Base-by-base conservation (phyloP, 768 basidiomycete genomes). In the Melanogaster broomeanus region DNA sequence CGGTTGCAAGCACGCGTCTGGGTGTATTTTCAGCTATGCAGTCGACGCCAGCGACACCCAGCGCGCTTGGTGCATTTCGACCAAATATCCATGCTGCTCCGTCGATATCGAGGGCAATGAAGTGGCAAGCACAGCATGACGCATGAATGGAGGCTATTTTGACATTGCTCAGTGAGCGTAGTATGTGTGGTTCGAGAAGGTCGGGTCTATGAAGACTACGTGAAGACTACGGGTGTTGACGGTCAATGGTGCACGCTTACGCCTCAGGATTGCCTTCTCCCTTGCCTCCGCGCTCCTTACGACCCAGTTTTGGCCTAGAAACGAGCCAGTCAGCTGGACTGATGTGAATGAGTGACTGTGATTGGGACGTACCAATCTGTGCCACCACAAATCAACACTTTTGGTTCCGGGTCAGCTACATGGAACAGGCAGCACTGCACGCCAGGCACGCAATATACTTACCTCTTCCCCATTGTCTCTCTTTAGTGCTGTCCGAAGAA, bases 71-170 rank as follows among this genome's bases (percentile, higher is more conserved):
- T 35, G 82, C 83, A 69, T 92, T 93, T 47, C 93, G 84, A 7
- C 96, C 96, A 64, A 95, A 91, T 60, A 98, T 69, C 86, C 92
- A 94, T 9, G 93, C 96, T 34, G 81, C 77, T 7, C 93, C 93
- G 46, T 85, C 79, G 21, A 78, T 59, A 72, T 90, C 89, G 55
- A 94, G 67, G 13, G 77, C 83, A 37, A 93, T 82, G 59, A 81
- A 85, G 64, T 93, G 90, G 63, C 88, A 92, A 7, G 82, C 82
- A 10, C 74, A 79, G 59, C 88, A 90, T 2, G 88, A 87, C 10
- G 89, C 79, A 67, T 94, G 85, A 45, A 94, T 70, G 8, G 87
- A 88, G 19, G 75, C 70, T 10, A 79, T 76, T 64, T 85, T 83
- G 71, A 95, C 77, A 66, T 95, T 94, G 65, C 83, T 78, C 28